Evolutionary conservation across 441 rosid species (phyloP), one percentile per base, ranked within the genome.

Genomic region (Breynia disticha): DNA sequence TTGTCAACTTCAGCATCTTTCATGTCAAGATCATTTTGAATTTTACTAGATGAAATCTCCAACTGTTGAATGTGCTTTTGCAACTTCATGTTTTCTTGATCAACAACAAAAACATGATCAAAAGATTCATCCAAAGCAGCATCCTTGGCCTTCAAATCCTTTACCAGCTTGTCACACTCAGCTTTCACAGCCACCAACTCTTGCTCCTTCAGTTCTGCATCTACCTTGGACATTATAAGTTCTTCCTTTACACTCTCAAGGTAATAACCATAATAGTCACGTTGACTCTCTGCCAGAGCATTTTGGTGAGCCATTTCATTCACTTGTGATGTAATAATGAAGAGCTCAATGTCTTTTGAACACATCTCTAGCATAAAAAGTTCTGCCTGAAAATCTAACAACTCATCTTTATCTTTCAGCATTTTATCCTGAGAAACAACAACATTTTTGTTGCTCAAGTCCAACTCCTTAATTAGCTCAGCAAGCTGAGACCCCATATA

Each of bases 401-500:
- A 61, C 56, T 68, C 78, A 35, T 74, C 74, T 61, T 70, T 73
- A 61, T 79, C 84, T 64, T 73, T 74, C 68, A 78, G 71, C 70
- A 54, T 63, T 68, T 75, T 76, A 63, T 79, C 81, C 64, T 81
- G 87, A 74, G 88, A 82, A 48, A 68, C 73, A 21, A 71, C 70
- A 57, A 75, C 69, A 60, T 68, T 77, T 60, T 60, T 59, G 58
- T 78, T 81, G 61, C 79, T 81, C 54, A 70, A 61, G 69, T 90
- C 86, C 68, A 95, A 61, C 52, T 90, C 99, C 72, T 86, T 84
- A 70, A 77, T 76, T 57, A 95, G 70, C 78, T 59, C 55, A 60
- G 86, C 74, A 69, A 95, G 93, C 61, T 87, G 90, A 61, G 88
- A 81, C 57, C 90, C 95, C 72, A 95, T 84, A 61, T 73, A 59